Percentiles rank a stretch among this genome's conserved stretches.
Evolutionary conservation across 345 rosid species (phyloP).

Genomic region (Stellera chamaejasme): DNA sequence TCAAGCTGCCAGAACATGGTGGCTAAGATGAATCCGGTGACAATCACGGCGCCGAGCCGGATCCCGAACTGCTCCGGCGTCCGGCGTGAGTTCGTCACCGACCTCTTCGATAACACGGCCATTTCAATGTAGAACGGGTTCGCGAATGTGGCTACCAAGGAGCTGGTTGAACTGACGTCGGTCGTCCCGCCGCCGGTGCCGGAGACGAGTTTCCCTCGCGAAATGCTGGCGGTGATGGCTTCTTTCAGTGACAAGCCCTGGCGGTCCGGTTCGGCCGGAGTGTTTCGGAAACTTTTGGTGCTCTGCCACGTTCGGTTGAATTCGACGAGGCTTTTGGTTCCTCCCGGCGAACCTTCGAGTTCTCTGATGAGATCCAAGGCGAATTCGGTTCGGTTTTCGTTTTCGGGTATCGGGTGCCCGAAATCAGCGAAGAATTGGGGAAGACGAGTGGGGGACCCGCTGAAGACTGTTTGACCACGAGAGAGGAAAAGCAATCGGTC

Average conservation of each 20-base stretch:
- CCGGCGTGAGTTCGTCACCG: constrained; percentile 53
- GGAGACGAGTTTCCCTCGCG: constrained; percentile 78
- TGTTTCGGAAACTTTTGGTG: constrained; percentile 33
- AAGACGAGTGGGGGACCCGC: constrained; percentile 65
- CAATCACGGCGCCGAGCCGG: constrained; percentile 63
- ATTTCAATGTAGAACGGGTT: constrained; percentile 86
- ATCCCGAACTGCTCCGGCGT: constrained; percentile 80
- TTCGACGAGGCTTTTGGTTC: constrained; percentile 67
- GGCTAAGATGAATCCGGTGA: constrained; percentile 87
- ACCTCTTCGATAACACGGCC: constrained; percentile 56
- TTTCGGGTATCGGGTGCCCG: constrained; percentile 83
- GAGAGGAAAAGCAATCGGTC: constrained; percentile 76
- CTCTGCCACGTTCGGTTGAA: constrained; percentile 76
- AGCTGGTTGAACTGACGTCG: constrained; percentile 16
- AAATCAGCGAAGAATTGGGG: constrained; percentile 64
- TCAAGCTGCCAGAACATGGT: constrained; percentile 88
- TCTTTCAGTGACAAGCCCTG: constrained; percentile 64
- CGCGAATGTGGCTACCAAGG: constrained; percentile 77
- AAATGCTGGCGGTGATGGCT: constrained; percentile 86
- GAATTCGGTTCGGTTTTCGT: constrained; percentile 82
- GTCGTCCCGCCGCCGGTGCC: constrained; percentile 33
- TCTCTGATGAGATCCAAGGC: constrained; percentile 78
- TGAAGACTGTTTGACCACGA: constrained; percentile 88
- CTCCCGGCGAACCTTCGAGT: constrained; percentile 84
- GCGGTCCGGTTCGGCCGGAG: constrained; percentile 18